Evolutionary conservation across 768 basidiomycete genomes (phyloP), one percentile per base, ranked within the genome.

Genomic region (Termitomyces sp.): DNA sequence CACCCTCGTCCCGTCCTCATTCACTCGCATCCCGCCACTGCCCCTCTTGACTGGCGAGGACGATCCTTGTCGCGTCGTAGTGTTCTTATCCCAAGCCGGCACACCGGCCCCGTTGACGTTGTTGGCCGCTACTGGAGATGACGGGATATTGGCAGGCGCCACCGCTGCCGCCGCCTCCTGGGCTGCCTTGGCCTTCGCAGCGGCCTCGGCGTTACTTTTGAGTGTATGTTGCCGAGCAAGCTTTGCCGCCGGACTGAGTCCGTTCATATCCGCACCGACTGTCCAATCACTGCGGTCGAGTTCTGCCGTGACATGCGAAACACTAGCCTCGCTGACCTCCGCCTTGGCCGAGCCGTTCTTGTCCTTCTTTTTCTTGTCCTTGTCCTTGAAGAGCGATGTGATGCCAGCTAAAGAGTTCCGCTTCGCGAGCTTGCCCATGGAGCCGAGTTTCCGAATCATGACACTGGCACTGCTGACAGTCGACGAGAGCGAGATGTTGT

Each of bases 371-470:
- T 83, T 77, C 63, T 81, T 81, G 61, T 84, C 85, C 66, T 85
- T 92, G 69, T 94, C 92, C 73, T 95, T 96, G 81, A 98, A 97
- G 57, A 98, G 76, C 50, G 89, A 91, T 20, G 94, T 93, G 69
- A 98, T 94, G 30, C 93, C 90, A 54, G 90, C 88, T 42, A 98
- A 74, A 38, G 91, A 93, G 68, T 95, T 96, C 45, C 94, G 80
- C 52, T 94, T 75, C 9, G 93, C 92, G 16, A 97, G 80, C 72
- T 90, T 92, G 33, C 92, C 92, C 73, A 97, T 87, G 40, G 86
- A 86, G 3, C 95, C 91, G 48, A 98, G 85, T 76, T 97, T 98
- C 63, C 95, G 84, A 65, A 97, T 95, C 83, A 98, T 96, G 70
- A 98, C 89, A 45, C 90, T 93, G 22, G 96, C 96, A 52, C 90